phyloP scores from a whole-genome alignment of 805 yeast species.

The Isabelozyma rhagii region DNA sequence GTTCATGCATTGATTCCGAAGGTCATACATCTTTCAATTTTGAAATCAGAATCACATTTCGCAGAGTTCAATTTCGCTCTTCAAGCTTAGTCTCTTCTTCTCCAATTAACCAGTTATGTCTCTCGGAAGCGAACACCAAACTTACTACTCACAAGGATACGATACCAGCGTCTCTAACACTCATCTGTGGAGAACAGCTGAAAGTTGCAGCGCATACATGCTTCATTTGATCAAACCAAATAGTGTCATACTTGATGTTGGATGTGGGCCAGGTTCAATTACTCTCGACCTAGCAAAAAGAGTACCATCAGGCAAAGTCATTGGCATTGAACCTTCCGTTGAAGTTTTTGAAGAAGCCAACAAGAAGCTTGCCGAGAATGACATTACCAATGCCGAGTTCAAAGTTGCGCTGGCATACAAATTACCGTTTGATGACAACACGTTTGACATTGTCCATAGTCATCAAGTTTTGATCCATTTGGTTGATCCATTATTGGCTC shows the following conservation, averaged over 20 bases:
- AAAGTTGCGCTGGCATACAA: slow-evolving; percentile 25
- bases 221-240: slow-evolving; percentile 22
- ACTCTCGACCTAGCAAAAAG: slow-evolving; percentile 30
- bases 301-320: slow-evolving; percentile 20
- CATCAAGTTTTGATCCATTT: slow-evolving; percentile 39
- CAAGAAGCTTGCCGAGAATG: slow-evolving; percentile 4
- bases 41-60: no score
- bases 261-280: slow-evolving; percentile 44
- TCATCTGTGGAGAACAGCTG: slow-evolving; percentile 33
- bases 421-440: slow-evolving; percentile 30
- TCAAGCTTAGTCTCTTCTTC: no score
- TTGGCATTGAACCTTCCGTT: slow-evolving; percentile 30
- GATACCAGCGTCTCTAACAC: slow-evolving; percentile 19
- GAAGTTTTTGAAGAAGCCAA: slow-evolving; percentile 25
- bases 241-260: slow-evolving; percentile 34
- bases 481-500: slow-evolving; percentile 26
- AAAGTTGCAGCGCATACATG: slow-evolving; percentile 22
- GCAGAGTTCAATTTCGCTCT: no score
- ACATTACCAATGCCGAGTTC: slow-evolving; percentile 17
- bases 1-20: no score
- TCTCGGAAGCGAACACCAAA: slow-evolving; percentile 11
- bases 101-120: not conserved
- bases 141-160: slow-evolving; percentile 20
- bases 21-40: no score
- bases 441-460: slow-evolving; percentile 37